Evolutionary conservation across 148 eudicot species (phyloP), one percentile per base, ranked within the genome.

Genomic region (Heliosperma pusillum): DNA sequence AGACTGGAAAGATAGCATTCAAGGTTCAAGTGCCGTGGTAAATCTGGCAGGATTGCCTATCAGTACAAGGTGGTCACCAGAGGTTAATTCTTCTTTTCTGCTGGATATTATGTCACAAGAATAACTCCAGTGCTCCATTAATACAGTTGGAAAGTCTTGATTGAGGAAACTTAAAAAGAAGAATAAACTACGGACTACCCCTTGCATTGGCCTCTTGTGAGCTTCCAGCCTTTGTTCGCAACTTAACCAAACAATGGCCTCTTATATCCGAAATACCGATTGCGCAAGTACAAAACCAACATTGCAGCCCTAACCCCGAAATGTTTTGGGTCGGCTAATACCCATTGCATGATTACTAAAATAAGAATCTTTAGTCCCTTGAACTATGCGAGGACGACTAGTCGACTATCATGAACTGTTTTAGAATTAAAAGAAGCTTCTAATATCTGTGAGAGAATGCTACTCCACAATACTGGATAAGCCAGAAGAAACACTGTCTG

Each of bases 31-130:
- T 80, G 97, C 97, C 74, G 97, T 96, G 61, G 97, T 96, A 55
- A 96, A 96, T 78, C 72, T 96, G 80, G 99, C 99, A 63, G 99
- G 99, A 80, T 29, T 86, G 88, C 97, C 99, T 44, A 89, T 96
- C 73, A 96, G 97, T 76, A 96, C 97, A 57, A 96, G 97, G 87
- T 96, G 99, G 99, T 92, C 99, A 67, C 89, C 92, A 24, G 93
- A 96, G 93, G 99, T 96, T 80, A 56, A 79, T 74, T 33, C 66
- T 74, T 67, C 60, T 25, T 66, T 52, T 40, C 67, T 65, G 22
- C 56, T 26, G 47, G 33, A n/a, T 47, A 15, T 59, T 68, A 44
- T 69, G 44, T 25, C 10, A 3, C 33, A 62, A 62, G 30, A 4
- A 62, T 62, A 27, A 15, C 66, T 62, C 7, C 40, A 11, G 27